These are phyloP conservation scores for Venturia pyrina DNA, from an alignment of 2,329 filamentous ascomycete genomes.

Conservation along the genomic window DNA sequence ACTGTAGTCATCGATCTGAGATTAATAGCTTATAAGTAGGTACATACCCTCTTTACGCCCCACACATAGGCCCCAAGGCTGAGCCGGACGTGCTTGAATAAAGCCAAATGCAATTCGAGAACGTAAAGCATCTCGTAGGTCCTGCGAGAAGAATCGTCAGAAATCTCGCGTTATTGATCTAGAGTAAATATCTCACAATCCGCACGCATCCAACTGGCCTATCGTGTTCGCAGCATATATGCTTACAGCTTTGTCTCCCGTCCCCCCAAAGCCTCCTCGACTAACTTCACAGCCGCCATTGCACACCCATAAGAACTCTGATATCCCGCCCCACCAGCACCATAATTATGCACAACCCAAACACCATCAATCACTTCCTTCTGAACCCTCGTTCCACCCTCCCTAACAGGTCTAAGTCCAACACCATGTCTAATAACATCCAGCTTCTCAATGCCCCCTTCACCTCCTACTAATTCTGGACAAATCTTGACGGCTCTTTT, in stretches of 20 bases:
- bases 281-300: conserved; percentile 30
- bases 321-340: conserved; percentile 70
- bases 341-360: conserved; percentile 72
- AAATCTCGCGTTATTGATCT: too few species aligned
- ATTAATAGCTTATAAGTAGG: too few species aligned
- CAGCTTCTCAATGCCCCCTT: conserved; percentile 57
- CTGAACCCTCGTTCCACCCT: conserved; percentile 66
- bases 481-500: conserved; percentile 57
- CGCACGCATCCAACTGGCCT: too few species aligned
- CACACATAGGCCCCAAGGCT: too few species aligned
- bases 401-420: conserved; percentile 65
- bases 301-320: conserved; percentile 36
- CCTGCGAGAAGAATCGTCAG: too few species aligned
- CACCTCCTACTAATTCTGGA: conserved; percentile 53
- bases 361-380: conserved; percentile 55
- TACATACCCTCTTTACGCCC: too few species aligned
- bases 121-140: too few species aligned
- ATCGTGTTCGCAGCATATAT: background rate
- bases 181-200: too few species aligned
- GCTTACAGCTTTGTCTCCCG: background rate
- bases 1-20: too few species aligned
- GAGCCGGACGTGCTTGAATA: too few species aligned
- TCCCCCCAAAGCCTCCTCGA: conserved; percentile 15
- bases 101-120: too few species aligned
- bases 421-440: conserved; percentile 74